Base-by-base conservation (phyloP, 2,329 filamentous ascomycete species). In the Alternaria incomplexa region DNA sequence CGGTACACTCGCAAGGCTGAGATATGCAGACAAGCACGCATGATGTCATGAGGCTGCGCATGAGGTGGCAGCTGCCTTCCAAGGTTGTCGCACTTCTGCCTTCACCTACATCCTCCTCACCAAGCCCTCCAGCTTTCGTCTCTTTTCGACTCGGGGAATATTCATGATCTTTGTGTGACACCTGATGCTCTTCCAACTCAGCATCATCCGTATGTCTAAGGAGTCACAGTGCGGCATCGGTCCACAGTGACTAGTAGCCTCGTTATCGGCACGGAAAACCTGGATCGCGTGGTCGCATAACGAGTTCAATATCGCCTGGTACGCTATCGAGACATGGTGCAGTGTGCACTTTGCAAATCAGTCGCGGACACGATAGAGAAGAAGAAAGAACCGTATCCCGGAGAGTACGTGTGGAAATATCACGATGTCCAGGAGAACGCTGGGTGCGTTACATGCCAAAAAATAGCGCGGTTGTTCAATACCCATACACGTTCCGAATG, bases 401-500 rank as follows among this genome's bases (percentile, higher is more conserved):
- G 20, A 10, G 36, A 40, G 36, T 15, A 46, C 20, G 44, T 46
- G 20, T 46, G 12, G 44, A 4, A 15, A 23, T 15, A 10, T 15
- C 44, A 4, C 4, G 20, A 23, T 15, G 44, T 46, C 4, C 44
- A n/a, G 22, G 1, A 46, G 22, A 46, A 46, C 12, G 22, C 7
- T 25, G 20, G 20, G 4, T 46, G 20, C 4, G 3, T 23, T 15
- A 46, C 22, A 23, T 23, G 44, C 22, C 20, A 46, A 5, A 25
- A 23, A 10, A 25, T 15, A 9, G 44, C 9, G 9, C 15, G 0
- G 0, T 1, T 0, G 32, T n/a, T n/a, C 32, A 5, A 5, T 5
- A 5, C 5, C 1, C 15, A 3, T 9, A n/a, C 32, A n/a, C 1
- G 1, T 0, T 4, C 32, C 7, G 7, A 36, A 0, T 9, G 3